phyloP scores from a whole-genome alignment of 257 asterid genomes.

The Solanum boliviense region DNA sequence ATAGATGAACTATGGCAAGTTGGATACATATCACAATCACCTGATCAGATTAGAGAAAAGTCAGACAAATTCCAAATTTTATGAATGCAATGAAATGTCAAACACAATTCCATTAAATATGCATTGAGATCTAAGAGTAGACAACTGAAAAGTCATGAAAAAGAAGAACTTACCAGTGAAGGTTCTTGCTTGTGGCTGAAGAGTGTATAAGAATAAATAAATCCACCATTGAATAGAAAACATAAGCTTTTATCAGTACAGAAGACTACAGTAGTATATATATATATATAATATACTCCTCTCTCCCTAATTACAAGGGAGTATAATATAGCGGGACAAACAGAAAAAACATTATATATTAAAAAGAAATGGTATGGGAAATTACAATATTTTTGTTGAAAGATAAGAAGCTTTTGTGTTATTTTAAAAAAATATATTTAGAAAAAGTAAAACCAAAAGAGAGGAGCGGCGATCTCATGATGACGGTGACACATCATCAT shows the following conservation, averaged over 20 bases:
- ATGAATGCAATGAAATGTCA: neutral
- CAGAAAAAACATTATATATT: neutral
- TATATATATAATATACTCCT: neutral
- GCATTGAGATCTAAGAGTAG: neutral
- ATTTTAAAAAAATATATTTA: neutral
- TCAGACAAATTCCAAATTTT: neutral
- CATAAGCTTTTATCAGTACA: neutral
- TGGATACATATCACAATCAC: conserved; percentile 45
- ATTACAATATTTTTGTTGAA: neutral
- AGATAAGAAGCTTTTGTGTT: conserved; percentile 12
- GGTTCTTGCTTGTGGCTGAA: conserved; percentile 2
- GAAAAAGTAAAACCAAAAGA: neutral
- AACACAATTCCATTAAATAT: neutral
- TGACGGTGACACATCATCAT: conserved; percentile 13
- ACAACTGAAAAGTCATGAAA: neutral
- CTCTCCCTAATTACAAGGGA: no score
- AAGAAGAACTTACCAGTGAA: conserved; percentile 35
- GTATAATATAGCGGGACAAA: conserved; percentile 2
- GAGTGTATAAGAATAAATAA: conserved; percentile 8
- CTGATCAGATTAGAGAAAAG: neutral
- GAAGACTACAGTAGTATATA: neutral
- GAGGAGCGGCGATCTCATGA: neutral
- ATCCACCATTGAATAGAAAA: neutral
- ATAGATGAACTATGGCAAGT: conserved; percentile 12
- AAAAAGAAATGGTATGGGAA: neutral